Percentiles rank a stretch among this genome's conserved stretches.
phyloP scores from a whole-genome alignment of 176 grass and related monocot species.

The Pontederia paniculata region DNA sequence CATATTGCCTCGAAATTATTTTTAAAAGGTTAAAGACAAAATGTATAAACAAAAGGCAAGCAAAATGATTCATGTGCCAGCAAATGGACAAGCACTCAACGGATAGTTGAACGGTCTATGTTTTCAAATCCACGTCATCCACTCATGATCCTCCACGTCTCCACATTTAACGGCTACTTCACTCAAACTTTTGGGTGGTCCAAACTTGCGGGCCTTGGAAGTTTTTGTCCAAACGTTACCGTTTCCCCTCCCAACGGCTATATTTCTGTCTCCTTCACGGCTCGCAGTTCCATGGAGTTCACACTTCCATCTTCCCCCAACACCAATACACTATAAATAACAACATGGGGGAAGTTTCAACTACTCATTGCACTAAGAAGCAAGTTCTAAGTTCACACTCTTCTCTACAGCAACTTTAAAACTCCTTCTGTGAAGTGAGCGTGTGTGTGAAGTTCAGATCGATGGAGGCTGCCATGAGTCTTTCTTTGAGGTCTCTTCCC shows the following conservation, averaged over 20 bases:
- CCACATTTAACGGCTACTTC: slow-evolving; percentile 3
- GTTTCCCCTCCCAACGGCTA: slow-evolving; percentile 2
- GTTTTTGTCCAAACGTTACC: not conserved
- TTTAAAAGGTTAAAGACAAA: too few relatives aligned
- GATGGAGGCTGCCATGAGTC: too few relatives aligned
- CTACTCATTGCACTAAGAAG: too few relatives aligned
- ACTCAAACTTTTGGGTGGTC: not conserved
- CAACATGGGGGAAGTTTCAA: too few relatives aligned
- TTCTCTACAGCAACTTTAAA: too few relatives aligned
- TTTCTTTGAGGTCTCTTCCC: not conserved
- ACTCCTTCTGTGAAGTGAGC: too few relatives aligned
- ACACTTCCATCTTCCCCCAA: not conserved
- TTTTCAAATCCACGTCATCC: not conserved
- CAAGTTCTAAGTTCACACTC: too few relatives aligned
- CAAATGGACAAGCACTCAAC: not conserved
- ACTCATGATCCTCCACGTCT: not conserved
- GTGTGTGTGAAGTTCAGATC: too few relatives aligned
- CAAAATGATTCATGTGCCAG: not conserved
- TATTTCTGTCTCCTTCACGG: not conserved
- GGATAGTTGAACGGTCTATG: not conserved
- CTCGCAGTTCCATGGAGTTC: not conserved
- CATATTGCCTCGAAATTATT: too few relatives aligned
- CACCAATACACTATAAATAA: not conserved
- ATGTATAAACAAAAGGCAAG: not conserved
- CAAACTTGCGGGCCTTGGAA: not conserved